Evolutionary conservation across 345 rosid genomes (phyloP), one percentile per base, ranked within the genome.

Genomic region (Pugionium dolabratum): DNA sequence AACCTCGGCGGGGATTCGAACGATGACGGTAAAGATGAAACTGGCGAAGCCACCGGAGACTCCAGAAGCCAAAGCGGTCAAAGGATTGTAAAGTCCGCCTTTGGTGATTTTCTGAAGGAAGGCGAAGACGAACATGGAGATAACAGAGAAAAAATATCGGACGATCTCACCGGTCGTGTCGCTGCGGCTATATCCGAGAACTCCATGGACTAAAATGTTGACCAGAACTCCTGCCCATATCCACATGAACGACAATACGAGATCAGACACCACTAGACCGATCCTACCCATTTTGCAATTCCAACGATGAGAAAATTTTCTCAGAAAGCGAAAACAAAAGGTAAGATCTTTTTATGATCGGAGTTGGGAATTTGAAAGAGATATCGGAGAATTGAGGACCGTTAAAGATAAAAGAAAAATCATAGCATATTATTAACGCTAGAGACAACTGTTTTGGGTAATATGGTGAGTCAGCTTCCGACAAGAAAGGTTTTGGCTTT

Each of bases 1-100:
- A 71, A 88, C 97, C 95, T 90, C 92, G 40, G 60, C 78, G 61
- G 97, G 97, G 70, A 90, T 86, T 57, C 97, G 75, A 59, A 86
- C 86, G 0, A 87, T 56, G 69, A 79, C 75, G 30, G 80, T 47
- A 73, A 87, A 84, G 70, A 90, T 78, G 69, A 84, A 86, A 46
- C 35, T 62, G 61, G 35, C 9, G 71, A 82, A 80, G 81, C 82
- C 87, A 36, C 86, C 87, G 42, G 87, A 76, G 66, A 90, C 66
- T 1, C 87, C 88, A 54, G 85, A 28, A 61, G 87, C 69, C 54
- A 90, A 72, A 72, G 87, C 70, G 45, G 86, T 78, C 70, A 90
- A 82, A 36, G 95, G 95, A 64, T 90, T 90, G 44, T 72, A 86
- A 59, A 82, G 61, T 28, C 83, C 97, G 1, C 97, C 97, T 40